Conservation (phyloP, 2,329 filamentous ascomycete genomes). For the Clarireedia monteithiana region DNA sequence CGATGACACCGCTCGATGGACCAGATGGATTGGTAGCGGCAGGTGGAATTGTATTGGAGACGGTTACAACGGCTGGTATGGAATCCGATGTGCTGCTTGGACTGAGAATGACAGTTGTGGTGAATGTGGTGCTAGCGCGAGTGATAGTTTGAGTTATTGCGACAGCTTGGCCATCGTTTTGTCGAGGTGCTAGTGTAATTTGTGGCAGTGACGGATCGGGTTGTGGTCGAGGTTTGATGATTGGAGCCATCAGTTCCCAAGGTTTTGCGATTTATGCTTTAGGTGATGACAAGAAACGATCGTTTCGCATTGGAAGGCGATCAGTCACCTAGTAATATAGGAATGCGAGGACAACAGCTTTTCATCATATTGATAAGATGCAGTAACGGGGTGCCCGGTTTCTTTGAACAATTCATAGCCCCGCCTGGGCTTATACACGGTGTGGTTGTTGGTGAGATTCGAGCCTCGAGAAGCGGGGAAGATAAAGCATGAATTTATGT, state of each 20-base stretch:
- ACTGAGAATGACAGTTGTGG: conserved; percentile 12
- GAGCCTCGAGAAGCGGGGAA: not conserved
- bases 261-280: too few species aligned
- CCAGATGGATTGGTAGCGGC: not conserved
- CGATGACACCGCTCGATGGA: not conserved
- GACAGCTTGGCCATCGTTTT: not conserved
- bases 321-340: not conserved
- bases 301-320: not conserved
- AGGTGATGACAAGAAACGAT: too few species aligned
- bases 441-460: not conserved
- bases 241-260: not conserved
- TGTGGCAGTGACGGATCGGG: not conserved
- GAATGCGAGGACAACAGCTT: not conserved
- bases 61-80: not conserved
- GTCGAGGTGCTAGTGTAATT: conserved; percentile 1
- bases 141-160: conserved; percentile 11
- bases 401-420: not conserved
- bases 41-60: not conserved
- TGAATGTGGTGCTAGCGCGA: conserved; percentile 11
- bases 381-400: not conserved
- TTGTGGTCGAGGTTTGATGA: not conserved
- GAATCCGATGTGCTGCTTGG: not conserved
- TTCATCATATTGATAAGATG: not conserved
- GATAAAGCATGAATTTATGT: not conserved
- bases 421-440: not conserved